phyloP scores from a whole-genome alignment of 2,329 filamentous ascomycete genomes.

The Paraphaeosphaeria sporulosa region DNA sequence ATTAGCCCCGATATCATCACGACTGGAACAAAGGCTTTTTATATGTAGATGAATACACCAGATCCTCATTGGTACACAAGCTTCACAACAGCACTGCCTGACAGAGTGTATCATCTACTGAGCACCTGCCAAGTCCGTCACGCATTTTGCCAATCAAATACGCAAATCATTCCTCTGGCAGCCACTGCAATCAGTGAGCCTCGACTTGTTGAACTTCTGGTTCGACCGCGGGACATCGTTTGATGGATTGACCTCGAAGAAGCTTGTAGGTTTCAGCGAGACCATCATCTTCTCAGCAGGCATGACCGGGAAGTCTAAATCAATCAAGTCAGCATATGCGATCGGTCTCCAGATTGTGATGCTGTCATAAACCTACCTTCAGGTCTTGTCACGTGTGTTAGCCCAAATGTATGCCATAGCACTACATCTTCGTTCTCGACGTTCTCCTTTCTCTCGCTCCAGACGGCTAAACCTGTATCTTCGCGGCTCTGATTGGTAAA shows the following conservation, averaged over 20 bases:
- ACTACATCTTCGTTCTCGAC: constrained; percentile 65
- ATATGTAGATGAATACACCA: too few relatives aligned
- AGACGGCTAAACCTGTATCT: constrained; percentile 56
- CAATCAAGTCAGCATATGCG: neutral
- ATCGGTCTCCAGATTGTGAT: neutral
- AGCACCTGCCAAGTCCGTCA: too few relatives aligned
- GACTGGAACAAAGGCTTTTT: too few relatives aligned
- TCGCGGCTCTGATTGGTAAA: constrained; percentile 68
- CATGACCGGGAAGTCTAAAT: constrained; percentile 64
- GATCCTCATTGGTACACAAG: too few relatives aligned
- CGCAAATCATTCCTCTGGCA: neutral
- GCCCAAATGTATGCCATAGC: constrained; percentile 65
- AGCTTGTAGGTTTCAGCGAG: constrained; percentile 65
- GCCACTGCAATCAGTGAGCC: neutral
- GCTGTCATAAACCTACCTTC: constrained; percentile 41
- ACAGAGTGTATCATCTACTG: too few relatives aligned
- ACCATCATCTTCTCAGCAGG: constrained; percentile 65
- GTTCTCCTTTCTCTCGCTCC: constrained; percentile 60
- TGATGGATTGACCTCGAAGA: constrained; percentile 53
- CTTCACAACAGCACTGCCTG: too few relatives aligned
- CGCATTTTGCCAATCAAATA: neutral
- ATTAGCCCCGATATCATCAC: too few relatives aligned
- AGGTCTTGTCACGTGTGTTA: constrained; percentile 63
- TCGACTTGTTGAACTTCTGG: constrained; percentile 3
- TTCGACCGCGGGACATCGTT: constrained; percentile 8